Base-by-base conservation (phyloP, 2,329 filamentous ascomycete genomes). In the Penicillium capsulatum region DNA sequence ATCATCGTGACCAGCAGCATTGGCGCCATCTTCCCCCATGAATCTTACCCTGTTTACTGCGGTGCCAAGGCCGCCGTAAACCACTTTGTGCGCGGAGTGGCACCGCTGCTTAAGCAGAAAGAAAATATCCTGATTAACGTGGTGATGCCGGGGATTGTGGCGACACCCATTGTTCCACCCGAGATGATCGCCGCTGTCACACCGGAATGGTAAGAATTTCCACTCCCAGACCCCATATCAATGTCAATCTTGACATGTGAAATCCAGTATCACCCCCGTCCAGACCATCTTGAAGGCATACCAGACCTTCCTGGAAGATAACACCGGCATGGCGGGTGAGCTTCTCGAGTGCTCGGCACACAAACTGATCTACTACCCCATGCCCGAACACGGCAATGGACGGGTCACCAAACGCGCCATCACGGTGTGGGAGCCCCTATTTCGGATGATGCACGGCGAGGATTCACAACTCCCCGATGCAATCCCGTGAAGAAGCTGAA, bases 11-110 rank as follows among this genome's bases (percentile, higher is more conserved):
- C 71, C 1, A 61, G 63, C 2, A 72, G 66, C 42, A 65, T 69
- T 40, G 65, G 67, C 2, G 68, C 59, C 1, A 45, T 75, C 1
- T 67, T 69, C 33, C 70, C 73, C 1, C 67, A 71, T 42, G 45
- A 57, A 7, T 59, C 64, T 0, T 71, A 68, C 41, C 72, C 73
- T 0, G 68, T 76, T 47, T 76, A 77, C 52, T 67, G 64, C 37
- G 69, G 69, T n/a, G 68, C 72, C 6, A 77, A 77, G 48, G 71
- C 74, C 3, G 74, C 66, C 0, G 65, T 73, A 7, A 56, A 65
- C 20, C 55, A 61, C 16, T 72, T 70, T 43, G 61, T 70, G 3
- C 64, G 67, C 8, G 62, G 60, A 1, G 46, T 63, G 26, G 66
- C 67, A 1, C 63, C 60, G 1, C 28, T 72, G 3, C 49, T 72